Base-by-base conservation (phyloP, 345 rosid genomes). In the Rubroshorea leprosula region DNA sequence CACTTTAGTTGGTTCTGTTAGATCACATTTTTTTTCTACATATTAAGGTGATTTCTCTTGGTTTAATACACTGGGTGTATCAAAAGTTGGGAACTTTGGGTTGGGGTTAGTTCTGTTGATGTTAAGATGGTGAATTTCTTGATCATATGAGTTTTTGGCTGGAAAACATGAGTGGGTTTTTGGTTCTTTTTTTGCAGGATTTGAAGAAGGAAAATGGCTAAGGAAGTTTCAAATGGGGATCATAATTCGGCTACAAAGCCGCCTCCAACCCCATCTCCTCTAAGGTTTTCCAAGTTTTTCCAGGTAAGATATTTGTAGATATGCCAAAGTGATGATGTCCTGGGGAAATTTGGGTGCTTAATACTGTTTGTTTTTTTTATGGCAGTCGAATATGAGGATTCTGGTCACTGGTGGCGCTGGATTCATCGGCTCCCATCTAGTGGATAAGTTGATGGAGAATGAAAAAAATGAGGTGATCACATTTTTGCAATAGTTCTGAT, bases 391-490 rank as follows among this genome's bases (percentile, higher is more conserved):
- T 65, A 89, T 87, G 97, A 85, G 99, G 62, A 89, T 93, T 70
- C 72, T 93, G 79, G 73, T 93, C 21, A 78, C 91, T 12, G 99
- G 99, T 62, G 99, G 99, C 68, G 99, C 99, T 68, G 97, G 99
- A 18, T 93, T 87, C 76, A 93, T 93, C 18, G 99, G 99, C 2
- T 93, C 99, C 38, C 99, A 93, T 58, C 78, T 89, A 58, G 99
- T 89, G 57, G 99, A 93, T 80, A 87, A 62, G 72, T 74, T 89
- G 6, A 93, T 89, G 99, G 92, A 87, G 63, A 87, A 89, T 59
- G 96, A 87, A 65, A 87, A 87, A 79, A 89, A 93, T 52, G 95
- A 86, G 89, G 91, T 84, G 65, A 13, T 15, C 2, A 44, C 14
- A 13, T 39, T 7, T 39, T 27, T 6, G 2, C 15, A 39, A 39